A percentile compares a stretch with the other conserved stretches of the same genome.
Conservation (phyloP, 768 basidiomycete genomes). For the Russula sp. region DNA sequence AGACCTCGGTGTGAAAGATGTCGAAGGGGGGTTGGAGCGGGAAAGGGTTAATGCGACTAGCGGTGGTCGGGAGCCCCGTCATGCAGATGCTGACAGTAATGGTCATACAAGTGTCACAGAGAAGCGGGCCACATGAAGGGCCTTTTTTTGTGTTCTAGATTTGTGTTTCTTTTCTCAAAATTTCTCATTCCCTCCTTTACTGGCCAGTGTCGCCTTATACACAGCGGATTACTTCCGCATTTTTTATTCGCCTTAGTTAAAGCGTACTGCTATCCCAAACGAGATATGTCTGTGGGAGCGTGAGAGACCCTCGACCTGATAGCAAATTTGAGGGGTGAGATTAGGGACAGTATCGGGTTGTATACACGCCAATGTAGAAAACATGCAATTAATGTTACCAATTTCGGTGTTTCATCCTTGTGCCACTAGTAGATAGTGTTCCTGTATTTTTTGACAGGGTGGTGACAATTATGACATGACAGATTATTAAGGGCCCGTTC, state of each 20-base stretch:
- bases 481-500: too few species aligned
- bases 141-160: neutral
- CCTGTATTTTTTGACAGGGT: too few species aligned
- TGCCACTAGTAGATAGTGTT: too few species aligned
- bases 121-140: conserved; percentile 1
- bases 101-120: conserved; percentile 7
- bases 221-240: neutral
- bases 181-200: neutral
- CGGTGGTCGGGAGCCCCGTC: conserved; percentile 28
- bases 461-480: too few species aligned
- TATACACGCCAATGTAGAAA: too few species aligned
- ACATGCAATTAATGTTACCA: too few species aligned
- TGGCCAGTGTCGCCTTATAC: neutral
- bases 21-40: conserved; percentile 27
- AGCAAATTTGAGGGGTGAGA: too few species aligned
- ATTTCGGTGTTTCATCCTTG: too few species aligned
- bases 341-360: too few species aligned
- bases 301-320: too few species aligned
- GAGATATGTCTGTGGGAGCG: neutral
- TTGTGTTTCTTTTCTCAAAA: neutral
- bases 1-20: conserved; percentile 27
- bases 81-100: conserved; percentile 19
- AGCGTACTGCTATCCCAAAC: neutral
- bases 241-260: neutral
- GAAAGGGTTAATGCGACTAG: conserved; percentile 27